phyloP scores from a whole-genome alignment of 371 early-diverging fungal species.

The Mortierella sp. region DNA sequence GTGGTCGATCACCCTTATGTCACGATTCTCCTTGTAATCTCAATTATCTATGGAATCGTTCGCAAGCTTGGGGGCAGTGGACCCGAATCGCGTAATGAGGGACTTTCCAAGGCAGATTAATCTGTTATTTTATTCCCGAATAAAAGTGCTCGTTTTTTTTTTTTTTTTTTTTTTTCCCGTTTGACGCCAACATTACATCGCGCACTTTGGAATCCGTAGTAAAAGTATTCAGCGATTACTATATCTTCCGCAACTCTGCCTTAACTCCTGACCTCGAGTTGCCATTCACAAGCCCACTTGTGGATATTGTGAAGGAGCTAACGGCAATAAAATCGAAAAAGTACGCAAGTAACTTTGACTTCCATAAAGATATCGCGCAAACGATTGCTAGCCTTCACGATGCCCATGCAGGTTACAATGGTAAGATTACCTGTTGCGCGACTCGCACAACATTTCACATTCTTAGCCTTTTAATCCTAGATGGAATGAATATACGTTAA shows the following conservation, averaged over 20 bases:
- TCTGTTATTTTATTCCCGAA: not conserved
- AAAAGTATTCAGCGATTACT: slow-evolving; percentile 22
- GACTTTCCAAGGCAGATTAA: slow-evolving; percentile 40
- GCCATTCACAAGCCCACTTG: slow-evolving; percentile 26
- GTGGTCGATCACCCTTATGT: slow-evolving; percentile 31
- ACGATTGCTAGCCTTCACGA: slow-evolving; percentile 13
- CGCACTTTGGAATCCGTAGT: slow-evolving; percentile 8
- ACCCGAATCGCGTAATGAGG: slow-evolving; percentile 23
- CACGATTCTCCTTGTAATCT: slow-evolving; percentile 9
- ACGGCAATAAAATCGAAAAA: slow-evolving; percentile 11
- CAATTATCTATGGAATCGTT: slow-evolving; percentile 16
- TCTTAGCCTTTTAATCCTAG: too few species aligned
- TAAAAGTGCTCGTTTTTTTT: not conserved
- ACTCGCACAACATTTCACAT: too few species aligned
- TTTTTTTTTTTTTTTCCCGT: not conserved
- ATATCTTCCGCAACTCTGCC: slow-evolving; percentile 32
- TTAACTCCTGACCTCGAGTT: slow-evolving; percentile 8
- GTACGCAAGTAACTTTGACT: slow-evolving; percentile 24
- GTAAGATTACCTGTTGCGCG: slow-evolving; percentile 7
- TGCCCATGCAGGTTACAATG: slow-evolving; percentile 17
- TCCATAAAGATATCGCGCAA: slow-evolving; percentile 16
- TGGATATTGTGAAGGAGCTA: slow-evolving; percentile 18
- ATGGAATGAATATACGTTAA: too few species aligned
- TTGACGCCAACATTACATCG: slow-evolving; percentile 2
- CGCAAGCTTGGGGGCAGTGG: slow-evolving; percentile 18